phyloP scores from a whole-genome alignment of 129 eudicot species.

The Centrapalus pauciflorus region DNA sequence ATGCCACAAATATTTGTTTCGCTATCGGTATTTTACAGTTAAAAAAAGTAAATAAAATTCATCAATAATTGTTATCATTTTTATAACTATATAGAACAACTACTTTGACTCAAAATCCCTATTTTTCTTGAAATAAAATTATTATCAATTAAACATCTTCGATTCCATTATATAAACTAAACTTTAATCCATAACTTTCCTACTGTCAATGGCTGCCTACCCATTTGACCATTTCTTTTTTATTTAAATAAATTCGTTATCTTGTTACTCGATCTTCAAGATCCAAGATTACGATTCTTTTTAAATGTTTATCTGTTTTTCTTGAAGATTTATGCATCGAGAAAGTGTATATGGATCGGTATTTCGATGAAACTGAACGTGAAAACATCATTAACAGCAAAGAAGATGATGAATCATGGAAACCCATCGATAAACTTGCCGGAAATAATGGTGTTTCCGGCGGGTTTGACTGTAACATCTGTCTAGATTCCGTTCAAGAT shows the following conservation, averaged over 20 bases:
- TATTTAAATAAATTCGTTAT: background rate
- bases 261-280: background rate
- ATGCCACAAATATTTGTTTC: background rate
- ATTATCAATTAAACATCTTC: background rate
- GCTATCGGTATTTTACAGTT: background rate
- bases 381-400: background rate
- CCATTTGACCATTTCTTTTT: background rate
- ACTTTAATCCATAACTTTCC: background rate
- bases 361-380: background rate
- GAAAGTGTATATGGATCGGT: background rate
- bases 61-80: background rate
- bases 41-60: background rate
- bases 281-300: too few species aligned
- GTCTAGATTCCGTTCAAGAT: conserved; percentile 60
- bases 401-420: background rate
- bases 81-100: background rate
- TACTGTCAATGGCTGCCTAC: background rate
- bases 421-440: background rate
- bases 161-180: background rate
- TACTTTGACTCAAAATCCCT: background rate
- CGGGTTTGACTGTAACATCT: conserved; percentile 72
- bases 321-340: background rate
- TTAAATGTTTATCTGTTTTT: background rate
- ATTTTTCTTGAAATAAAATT: background rate
- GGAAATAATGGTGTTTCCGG: background rate